These are phyloP conservation scores for Candolleomyces aberdarensis DNA, from an alignment of 768 basidiomycete species.

Conservation along the genomic window DNA sequence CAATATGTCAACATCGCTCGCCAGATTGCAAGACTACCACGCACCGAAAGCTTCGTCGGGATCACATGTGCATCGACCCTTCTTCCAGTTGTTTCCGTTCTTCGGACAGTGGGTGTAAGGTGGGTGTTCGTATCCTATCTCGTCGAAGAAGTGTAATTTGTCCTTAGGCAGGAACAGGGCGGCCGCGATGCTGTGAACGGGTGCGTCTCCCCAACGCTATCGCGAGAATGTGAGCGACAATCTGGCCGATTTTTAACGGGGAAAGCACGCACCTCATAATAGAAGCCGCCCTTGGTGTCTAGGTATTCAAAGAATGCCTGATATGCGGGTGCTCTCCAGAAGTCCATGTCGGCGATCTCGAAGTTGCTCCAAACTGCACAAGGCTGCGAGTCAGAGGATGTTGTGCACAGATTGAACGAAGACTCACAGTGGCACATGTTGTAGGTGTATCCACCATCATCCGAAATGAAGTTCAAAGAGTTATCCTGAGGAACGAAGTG, in stretches of 20 bases:
- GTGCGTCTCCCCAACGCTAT: slow-evolving; percentile 83
- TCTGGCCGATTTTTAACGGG: slow-evolving; percentile 20
- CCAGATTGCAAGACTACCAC: slow-evolving; percentile 11
- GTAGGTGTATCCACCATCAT: slow-evolving; percentile 67
- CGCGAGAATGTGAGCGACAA: slow-evolving; percentile 8
- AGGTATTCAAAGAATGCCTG: slow-evolving; percentile 62
- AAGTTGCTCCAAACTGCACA: slow-evolving; percentile 63
- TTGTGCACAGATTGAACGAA: not conserved
- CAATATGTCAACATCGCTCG: not conserved
- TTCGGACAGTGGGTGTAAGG: slow-evolving; percentile 73
- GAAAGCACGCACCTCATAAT: slow-evolving; percentile 56
- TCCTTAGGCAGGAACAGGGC: slow-evolving; percentile 66
- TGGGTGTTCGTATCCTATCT: slow-evolving; percentile 81
- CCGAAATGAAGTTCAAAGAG: slow-evolving; percentile 61
- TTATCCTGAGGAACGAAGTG: slow-evolving; percentile 57
- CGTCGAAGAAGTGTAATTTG: slow-evolving; percentile 78
- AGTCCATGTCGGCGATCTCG: slow-evolving; percentile 67
- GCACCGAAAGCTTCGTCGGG: slow-evolving; percentile 58
- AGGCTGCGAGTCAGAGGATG: not conserved
- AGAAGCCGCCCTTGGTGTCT: slow-evolving; percentile 63
- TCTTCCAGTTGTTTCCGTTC: slow-evolving; percentile 39
- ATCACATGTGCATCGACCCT: slow-evolving; percentile 64
- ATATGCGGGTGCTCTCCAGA: slow-evolving; percentile 66
- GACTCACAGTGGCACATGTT: slow-evolving; percentile 76
- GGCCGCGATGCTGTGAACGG: slow-evolving; percentile 81